phyloP scores from a whole-genome alignment of 176 grass and related monocot species.

The Pontederia crassipes region DNA sequence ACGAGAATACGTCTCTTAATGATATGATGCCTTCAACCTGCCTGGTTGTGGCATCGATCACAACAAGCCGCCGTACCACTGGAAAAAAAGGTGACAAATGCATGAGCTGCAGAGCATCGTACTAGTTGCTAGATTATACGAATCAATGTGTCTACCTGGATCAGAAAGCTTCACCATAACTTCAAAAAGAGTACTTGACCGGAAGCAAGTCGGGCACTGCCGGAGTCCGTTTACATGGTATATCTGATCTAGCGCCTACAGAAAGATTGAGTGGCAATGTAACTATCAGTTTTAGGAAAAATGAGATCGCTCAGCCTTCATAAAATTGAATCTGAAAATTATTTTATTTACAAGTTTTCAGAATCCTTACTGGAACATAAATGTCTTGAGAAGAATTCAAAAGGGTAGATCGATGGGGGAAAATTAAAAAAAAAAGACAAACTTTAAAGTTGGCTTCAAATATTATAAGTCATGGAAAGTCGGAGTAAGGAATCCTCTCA shows the following conservation, averaged over 20 bases:
- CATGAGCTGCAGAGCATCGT: constrained; percentile 5
- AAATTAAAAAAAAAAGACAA: no score
- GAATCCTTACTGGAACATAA: no score
- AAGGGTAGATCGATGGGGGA: no score
- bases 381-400: no score
- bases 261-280: not conserved
- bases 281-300: constrained; percentile 11
- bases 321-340: not conserved
- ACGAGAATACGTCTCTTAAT: constrained; percentile 49
- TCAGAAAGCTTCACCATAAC: constrained; percentile 38
- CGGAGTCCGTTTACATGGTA: constrained; percentile 49
- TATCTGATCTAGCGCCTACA: constrained; percentile 46
- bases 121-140: not conserved
- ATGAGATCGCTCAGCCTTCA: not conserved
- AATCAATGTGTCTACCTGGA: constrained; percentile 38
- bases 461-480: no score
- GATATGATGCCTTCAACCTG: constrained; percentile 55
- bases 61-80: constrained; percentile 46
- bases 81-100: not conserved
- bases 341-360: not conserved
- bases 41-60: constrained; percentile 40
- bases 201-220: constrained; percentile 39
- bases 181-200: constrained; percentile 37
- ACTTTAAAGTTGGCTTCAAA: no score
- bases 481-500: no score